These are phyloP conservation scores for Claviceps sp. DNA, from an alignment of 2,329 filamentous ascomycete species.

Conservation along the genomic window DNA sequence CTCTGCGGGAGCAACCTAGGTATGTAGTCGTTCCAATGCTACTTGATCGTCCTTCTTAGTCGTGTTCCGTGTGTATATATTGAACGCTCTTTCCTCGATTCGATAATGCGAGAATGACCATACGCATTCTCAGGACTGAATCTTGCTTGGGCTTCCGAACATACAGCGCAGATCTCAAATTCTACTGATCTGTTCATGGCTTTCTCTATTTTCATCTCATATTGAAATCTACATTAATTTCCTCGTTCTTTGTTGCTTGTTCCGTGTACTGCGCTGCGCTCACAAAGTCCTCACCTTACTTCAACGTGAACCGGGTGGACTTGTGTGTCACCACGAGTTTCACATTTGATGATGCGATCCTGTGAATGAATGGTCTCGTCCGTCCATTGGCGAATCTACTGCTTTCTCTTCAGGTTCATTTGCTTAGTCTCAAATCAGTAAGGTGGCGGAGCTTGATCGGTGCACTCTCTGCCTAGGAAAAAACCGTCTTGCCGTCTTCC, in stretches of 20 bases:
- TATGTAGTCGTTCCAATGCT: background rate
- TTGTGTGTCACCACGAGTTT: background rate
- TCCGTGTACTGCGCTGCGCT: background rate
- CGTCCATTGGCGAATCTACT: background rate
- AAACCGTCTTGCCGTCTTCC: background rate
- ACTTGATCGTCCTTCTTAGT: background rate
- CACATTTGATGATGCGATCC: background rate
- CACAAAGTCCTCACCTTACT: background rate
- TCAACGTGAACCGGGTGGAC: background rate
- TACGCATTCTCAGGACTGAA: background rate
- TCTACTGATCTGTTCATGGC: background rate
- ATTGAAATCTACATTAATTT: background rate
- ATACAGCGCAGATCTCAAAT: background rate
- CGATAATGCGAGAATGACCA: background rate
- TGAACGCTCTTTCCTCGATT: background rate
- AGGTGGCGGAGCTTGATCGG: constrained; percentile 1
- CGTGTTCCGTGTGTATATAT: constrained; percentile 4
- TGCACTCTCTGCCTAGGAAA: background rate
- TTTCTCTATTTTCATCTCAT: background rate
- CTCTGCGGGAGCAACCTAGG: constrained; percentile 7
- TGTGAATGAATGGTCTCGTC: background rate
- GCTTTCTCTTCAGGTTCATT: background rate
- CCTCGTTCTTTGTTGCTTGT: background rate
- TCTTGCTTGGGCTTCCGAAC: background rate
- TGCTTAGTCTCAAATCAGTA: constrained; percentile 1